Evolutionary conservation across 345 rosid genomes (phyloP).

Genomic region (Odontarrhena argentea): DNA sequence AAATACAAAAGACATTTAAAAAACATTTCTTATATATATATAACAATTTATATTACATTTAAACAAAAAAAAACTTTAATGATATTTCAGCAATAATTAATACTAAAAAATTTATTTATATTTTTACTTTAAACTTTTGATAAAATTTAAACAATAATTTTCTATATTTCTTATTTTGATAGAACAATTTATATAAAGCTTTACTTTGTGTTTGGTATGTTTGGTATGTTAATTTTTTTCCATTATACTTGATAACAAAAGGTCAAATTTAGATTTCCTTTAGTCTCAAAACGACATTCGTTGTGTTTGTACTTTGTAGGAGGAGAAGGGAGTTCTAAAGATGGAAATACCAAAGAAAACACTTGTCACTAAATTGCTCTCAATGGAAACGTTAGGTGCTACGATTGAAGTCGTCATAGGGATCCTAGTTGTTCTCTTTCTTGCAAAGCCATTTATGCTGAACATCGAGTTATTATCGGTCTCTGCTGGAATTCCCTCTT

Average conservation of each 20-base stretch:
- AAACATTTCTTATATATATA: too few relatives aligned
- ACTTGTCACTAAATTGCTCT: conserved; percentile 1
- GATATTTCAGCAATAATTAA: too few relatives aligned
- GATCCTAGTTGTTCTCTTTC: conserved; percentile 26
- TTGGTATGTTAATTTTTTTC: too few relatives aligned
- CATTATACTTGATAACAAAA: background rate
- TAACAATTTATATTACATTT: too few relatives aligned
- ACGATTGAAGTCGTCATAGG: conserved; percentile 1
- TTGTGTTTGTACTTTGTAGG: background rate
- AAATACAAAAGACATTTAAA: too few relatives aligned
- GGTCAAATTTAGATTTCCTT: background rate
- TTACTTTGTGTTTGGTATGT: too few relatives aligned
- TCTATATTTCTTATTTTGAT: too few relatives aligned
- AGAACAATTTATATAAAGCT: too few relatives aligned
- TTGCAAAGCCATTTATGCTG: conserved; percentile 33
- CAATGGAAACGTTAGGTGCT: conserved; percentile 23
- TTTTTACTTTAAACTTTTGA: too few relatives aligned
- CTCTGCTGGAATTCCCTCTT: conserved; percentile 31
- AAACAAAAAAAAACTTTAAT: too few relatives aligned
- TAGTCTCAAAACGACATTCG: background rate
- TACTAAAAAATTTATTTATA: too few relatives aligned
- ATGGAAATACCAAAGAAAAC: conserved; percentile 9
- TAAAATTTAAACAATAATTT: too few relatives aligned
- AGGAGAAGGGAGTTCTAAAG: conserved; percentile 18
- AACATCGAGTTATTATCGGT: conserved; percentile 18